Conservation (phyloP, 371 early-diverging fungal species). For the Rhizomucor pusillus region DNA sequence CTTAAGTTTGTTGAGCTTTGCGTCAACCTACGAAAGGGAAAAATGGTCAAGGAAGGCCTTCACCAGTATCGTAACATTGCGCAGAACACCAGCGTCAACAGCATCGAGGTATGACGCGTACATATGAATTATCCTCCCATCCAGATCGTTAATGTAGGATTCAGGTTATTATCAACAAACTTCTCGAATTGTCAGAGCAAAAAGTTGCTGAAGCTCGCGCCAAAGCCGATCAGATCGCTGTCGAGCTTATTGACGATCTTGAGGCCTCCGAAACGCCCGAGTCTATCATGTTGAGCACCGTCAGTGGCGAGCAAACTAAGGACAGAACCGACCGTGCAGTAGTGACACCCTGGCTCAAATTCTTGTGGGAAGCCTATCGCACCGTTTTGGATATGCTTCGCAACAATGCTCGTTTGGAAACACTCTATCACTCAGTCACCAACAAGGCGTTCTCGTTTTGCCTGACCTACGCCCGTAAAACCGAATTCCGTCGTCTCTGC, state of each 20-base stretch:
- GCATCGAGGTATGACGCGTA: conserved; percentile 72
- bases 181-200: conserved; percentile 84
- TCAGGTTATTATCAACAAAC: conserved; percentile 77
- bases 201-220: conserved; percentile 91
- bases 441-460: conserved; percentile 96
- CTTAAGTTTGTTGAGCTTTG: conserved; percentile 91
- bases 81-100: conserved; percentile 88
- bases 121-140: background rate
- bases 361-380: conserved; percentile 98
- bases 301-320: conserved; percentile 91
- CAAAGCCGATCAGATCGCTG: conserved; percentile 84
- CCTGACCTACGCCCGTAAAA: conserved; percentile 91
- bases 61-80: conserved; percentile 96
- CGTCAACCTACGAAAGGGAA: conserved; percentile 86
- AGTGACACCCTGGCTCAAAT: conserved; percentile 97
- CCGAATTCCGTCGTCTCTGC: conserved; percentile 96
- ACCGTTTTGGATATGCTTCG: conserved; percentile 94
- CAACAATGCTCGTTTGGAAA: conserved; percentile 94
- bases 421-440: conserved; percentile 89
- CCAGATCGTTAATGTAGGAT: conserved; percentile 1
- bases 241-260: conserved; percentile 87
- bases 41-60: conserved; percentile 92
- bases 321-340: conserved; percentile 96
- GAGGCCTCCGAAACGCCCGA: conserved; percentile 97
- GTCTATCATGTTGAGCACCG: conserved; percentile 91